Evolutionary conservation across 768 basidiomycete genomes (phyloP).

Genomic region (Amanita phalloides): DNA sequence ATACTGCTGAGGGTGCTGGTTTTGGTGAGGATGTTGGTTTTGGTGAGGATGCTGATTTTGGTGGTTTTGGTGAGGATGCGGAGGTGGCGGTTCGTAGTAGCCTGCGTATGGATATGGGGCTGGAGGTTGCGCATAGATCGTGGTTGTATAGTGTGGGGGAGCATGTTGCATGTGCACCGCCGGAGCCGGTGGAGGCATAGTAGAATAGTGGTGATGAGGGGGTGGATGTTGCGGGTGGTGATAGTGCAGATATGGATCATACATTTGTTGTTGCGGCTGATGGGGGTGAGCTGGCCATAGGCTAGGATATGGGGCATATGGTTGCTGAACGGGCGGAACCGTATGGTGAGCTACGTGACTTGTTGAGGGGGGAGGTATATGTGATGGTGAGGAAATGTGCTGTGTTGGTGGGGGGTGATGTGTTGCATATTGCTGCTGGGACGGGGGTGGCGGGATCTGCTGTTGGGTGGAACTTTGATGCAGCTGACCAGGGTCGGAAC

Average conservation of each 20-base stretch:
- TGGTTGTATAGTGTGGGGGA: constrained; percentile 16
- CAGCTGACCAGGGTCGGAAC: constrained; percentile 4
- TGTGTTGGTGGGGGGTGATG: constrained; percentile 12
- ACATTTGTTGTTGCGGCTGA: constrained; percentile 8
- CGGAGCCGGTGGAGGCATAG: constrained; percentile 14
- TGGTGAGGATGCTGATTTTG: constrained; percentile 8
- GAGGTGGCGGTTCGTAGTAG: constrained; percentile 15
- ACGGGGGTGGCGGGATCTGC: constrained; percentile 8
- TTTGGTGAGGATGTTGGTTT: constrained; percentile 9
- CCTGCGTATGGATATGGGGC: constrained; percentile 13
- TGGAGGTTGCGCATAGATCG: constrained; percentile 16
- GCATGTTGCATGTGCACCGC: constrained; percentile 10
- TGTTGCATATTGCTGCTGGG: constrained; percentile 8
- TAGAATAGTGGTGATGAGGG: constrained; percentile 12
- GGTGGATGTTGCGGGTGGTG: constrained; percentile 12
- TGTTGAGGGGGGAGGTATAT: constrained; percentile 6
- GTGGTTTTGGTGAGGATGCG: constrained; percentile 17
- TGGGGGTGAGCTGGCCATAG: constrained; percentile 10
- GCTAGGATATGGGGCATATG: constrained; percentile 3
- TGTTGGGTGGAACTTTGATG: constrained; percentile 8
- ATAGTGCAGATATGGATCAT: constrained; percentile 11
- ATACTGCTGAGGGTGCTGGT: constrained; percentile 6
- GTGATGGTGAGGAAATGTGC: constrained; percentile 6
- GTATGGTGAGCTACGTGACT: constrained; percentile 2
- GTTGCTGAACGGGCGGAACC: constrained; percentile 5